Base-by-base conservation (phyloP, 1,284 basidiomycete species). In the Apiotrichum sp. region DNA sequence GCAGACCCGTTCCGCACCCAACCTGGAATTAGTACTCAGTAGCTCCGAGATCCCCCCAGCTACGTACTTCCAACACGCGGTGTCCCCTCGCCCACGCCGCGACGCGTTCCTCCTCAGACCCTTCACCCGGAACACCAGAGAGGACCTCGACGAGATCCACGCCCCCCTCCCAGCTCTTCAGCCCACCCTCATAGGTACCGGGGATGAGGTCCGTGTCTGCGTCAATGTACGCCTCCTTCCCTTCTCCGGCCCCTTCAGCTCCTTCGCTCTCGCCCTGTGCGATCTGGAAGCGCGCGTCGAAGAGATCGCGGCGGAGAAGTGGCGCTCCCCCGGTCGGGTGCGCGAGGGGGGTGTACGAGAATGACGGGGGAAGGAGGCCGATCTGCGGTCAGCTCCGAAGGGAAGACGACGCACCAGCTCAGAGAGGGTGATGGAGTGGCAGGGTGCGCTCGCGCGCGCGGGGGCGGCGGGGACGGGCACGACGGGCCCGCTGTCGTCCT, bases 101-200 rank as follows among this genome's bases (percentile, higher is more conserved):
- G 3, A 69, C 57, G 4, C 43, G 29, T 13, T 13, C 50, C 6
- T 50, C 63, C 56, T 57, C 47, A 10, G 32, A 38, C 29, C n/a
- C 50, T 22, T 50, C 7, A 36, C 22, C 31, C 13, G 45, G 34
- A 13, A 16, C 22, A 6, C 49, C 38, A 38, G 52, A 48, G 2
- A 58, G 35, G 6, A 77, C 71, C 42, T 77, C 80, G 0, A 87
- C 88, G 0, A 98, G 80, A 73, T 98, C 95, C 13, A 93, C 75
- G 39, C 89, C 88, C 61, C 92, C 96, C 73, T 98, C 95, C 95
- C 95, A 98, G 3, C 93, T 97, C 76, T 98, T 98, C 54, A 98
- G 73, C 0, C 95, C 95, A 13, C 95, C 95, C 76, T 98, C 95
- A 68, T 98, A 98, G 0, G 93, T 81, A 0, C 92, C 87, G 1